phyloP scores from a whole-genome alignment of 192 early-diverging fungal genomes.

The Entrophospora sp. region DNA sequence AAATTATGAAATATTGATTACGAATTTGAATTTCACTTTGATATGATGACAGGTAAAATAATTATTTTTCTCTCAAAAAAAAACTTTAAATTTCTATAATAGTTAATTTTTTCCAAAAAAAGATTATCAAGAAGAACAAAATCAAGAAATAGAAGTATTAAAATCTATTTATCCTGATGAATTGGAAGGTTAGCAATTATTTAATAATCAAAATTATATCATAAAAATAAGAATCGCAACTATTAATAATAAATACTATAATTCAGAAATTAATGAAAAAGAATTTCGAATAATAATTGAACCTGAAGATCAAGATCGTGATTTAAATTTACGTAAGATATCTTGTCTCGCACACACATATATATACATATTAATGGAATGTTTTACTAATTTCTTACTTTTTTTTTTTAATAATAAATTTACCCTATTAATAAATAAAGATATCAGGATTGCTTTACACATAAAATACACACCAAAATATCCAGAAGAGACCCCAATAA shows the following conservation, averaged over 20 bases:
- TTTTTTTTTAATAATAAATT: not conserved
- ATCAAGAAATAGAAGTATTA: constrained; percentile 70
- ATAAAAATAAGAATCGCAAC: not conserved
- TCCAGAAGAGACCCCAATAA: constrained; percentile 61
- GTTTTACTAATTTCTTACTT: not conserved
- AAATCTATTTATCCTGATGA: constrained; percentile 77
- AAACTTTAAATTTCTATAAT: too few species aligned
- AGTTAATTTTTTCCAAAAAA: constrained; percentile 2
- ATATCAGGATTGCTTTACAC: constrained; percentile 39
- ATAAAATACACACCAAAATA: constrained; percentile 66
- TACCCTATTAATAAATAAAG: not conserved
- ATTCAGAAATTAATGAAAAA: constrained; percentile 23
- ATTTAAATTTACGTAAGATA: constrained; percentile 43
- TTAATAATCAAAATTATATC: not conserved
- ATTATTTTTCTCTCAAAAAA: too few species aligned
- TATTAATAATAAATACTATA: not conserved
- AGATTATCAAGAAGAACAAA: constrained; percentile 73
- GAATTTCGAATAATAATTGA: constrained; percentile 52
- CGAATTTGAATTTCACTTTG: too few species aligned
- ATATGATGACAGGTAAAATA: too few species aligned
- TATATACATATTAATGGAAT: too few species aligned
- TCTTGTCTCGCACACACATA: too few species aligned
- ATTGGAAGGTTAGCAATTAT: constrained; percentile 41
- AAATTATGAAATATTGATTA: too few species aligned
- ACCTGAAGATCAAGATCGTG: constrained; percentile 58